These are phyloP conservation scores for Polyplosphaeria fusca DNA, from an alignment of 495 filamentous ascomycete genomes.

Conservation along the genomic window DNA sequence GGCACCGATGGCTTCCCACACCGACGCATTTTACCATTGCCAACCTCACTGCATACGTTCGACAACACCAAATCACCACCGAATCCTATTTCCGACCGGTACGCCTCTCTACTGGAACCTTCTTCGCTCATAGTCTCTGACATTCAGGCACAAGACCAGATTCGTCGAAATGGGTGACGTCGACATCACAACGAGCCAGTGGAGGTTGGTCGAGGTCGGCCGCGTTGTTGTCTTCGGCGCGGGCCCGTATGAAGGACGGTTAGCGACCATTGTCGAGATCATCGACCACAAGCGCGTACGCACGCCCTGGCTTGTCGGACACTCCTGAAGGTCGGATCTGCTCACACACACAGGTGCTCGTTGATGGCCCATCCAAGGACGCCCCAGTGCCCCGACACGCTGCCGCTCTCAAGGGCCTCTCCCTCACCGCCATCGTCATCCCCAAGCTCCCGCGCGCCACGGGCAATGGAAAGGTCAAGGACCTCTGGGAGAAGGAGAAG, in stretches of 20 bases:
- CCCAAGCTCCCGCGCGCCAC: constrained; percentile 81
- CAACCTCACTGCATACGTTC: constrained; percentile 1
- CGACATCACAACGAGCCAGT: constrained; percentile 68
- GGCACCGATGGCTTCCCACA: constrained; percentile 6
- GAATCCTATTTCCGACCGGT: constrained; percentile 31
- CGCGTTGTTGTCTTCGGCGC: constrained; percentile 81
- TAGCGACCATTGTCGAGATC: constrained; percentile 95
- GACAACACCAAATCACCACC: constrained; percentile 16
- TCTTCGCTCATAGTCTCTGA: constrained; percentile 10
- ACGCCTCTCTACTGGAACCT: constrained; percentile 3
- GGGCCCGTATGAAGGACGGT: constrained; percentile 74
- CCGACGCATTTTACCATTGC: constrained; percentile 1
- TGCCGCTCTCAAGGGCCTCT: constrained; percentile 70
- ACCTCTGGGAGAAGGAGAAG: constrained; percentile 78
- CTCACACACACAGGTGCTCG: constrained; percentile 70
- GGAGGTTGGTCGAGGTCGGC: constrained; percentile 95
- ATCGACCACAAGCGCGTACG: constrained; percentile 99
- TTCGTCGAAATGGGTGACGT: constrained; percentile 60
- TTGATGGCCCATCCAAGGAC: constrained; percentile 80
- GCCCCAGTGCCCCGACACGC: constrained; percentile 80
- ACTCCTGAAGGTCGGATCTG: constrained; percentile 5
- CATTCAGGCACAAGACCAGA: constrained; percentile 6
- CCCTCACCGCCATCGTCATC: constrained; percentile 88
- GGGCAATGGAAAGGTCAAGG: constrained; percentile 76
- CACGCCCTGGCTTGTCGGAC: constrained; percentile 34